Percentiles rank a stretch among this genome's conserved stretches.
phyloP scores from a whole-genome alignment of 345 rosid genomes.

The Brassica rapa region DNA sequence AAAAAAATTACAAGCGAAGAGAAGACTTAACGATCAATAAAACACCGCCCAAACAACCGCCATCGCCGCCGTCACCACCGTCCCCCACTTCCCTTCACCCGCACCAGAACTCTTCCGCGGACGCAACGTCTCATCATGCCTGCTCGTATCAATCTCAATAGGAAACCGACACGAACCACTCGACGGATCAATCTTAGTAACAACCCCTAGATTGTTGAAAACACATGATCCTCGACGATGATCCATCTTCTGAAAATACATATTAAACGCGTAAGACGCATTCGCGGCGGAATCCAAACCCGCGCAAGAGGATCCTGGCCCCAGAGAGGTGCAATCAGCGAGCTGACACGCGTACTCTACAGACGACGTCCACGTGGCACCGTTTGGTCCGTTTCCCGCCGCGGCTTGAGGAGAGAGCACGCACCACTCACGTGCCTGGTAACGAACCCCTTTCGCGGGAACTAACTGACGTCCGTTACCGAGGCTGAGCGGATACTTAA shows the following conservation, averaged over 20 bases:
- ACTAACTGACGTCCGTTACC: slow-evolving; percentile 49
- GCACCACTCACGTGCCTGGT: slow-evolving; percentile 69
- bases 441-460: slow-evolving; percentile 66
- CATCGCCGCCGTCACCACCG: background rate
- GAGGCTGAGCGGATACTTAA: slow-evolving; percentile 55
- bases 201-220: slow-evolving; percentile 41
- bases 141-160: slow-evolving; percentile 58
- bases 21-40: background rate
- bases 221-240: slow-evolving; percentile 57
- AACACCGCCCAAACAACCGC: background rate
- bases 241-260: slow-evolving; percentile 72
- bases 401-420: slow-evolving; percentile 54
- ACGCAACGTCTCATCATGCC: slow-evolving; percentile 39
- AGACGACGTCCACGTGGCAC: slow-evolving; percentile 2
- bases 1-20: background rate
- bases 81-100: background rate
- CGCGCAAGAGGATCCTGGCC: slow-evolving; percentile 59
- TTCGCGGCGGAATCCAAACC: slow-evolving; percentile 47
- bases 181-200: slow-evolving; percentile 61
- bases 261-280: slow-evolving; percentile 78
- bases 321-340: slow-evolving; percentile 73
- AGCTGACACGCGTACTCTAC: slow-evolving; percentile 57
- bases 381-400: slow-evolving; percentile 14
- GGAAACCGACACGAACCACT: slow-evolving; percentile 55
- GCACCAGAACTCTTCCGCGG: slow-evolving; percentile 29